Conservation (phyloP, 2,329 filamentous ascomycete species). For the Dissoconium aciculare region DNA sequence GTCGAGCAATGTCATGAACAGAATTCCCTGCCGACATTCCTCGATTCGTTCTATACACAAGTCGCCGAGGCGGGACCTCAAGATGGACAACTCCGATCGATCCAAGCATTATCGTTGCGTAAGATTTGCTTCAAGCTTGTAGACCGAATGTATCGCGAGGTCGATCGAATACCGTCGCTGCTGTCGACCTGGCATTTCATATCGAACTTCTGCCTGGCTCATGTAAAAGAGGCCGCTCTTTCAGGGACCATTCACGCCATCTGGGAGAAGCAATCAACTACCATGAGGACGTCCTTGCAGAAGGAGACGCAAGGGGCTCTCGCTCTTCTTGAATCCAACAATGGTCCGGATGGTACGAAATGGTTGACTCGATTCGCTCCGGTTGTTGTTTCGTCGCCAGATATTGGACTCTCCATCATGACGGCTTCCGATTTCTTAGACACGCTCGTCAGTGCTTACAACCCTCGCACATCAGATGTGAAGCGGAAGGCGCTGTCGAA, state of each 20-base stretch:
- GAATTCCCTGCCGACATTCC: constrained; percentile 45
- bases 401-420: constrained; percentile 48
- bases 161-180: constrained; percentile 22
- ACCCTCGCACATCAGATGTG: constrained; percentile 41
- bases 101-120: constrained; percentile 36
- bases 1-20: constrained; percentile 35
- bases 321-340: constrained; percentile 45
- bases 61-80: constrained; percentile 9
- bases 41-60: constrained; percentile 48
- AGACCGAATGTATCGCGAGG: constrained; percentile 9
- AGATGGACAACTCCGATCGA: constrained; percentile 12
- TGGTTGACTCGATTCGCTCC: constrained; percentile 45
- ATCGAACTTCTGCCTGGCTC: constrained; percentile 51
- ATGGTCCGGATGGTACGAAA: constrained; percentile 10
- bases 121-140: constrained; percentile 51
- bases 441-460: constrained; percentile 51
- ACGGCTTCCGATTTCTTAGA: constrained; percentile 82
- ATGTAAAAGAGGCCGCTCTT: constrained; percentile 46
- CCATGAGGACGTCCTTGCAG: constrained; percentile 42
- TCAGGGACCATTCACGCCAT: constrained; percentile 35
- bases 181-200: constrained; percentile 54
- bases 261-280: constrained; percentile 37
- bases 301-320: constrained; percentile 46
- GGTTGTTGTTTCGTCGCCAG: constrained; percentile 46
- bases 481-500: constrained; percentile 56